A percentile compares a stretch with the other conserved stretches of the same genome.
Conservation (phyloP, 2,329 filamentous ascomycete species). For the Venturia effusa region DNA sequence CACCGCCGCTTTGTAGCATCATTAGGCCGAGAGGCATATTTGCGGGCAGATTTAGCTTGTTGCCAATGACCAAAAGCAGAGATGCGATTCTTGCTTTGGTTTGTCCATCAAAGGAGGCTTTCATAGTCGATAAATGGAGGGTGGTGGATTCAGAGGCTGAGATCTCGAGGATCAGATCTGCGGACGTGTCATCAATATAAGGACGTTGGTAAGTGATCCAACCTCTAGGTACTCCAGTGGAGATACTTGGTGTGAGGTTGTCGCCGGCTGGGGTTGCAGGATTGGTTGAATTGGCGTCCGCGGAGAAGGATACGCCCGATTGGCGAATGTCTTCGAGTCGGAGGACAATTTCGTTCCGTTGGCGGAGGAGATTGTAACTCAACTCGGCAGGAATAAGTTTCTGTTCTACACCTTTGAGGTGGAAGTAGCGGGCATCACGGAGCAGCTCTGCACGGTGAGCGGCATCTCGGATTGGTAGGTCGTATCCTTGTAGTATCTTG, state of each 20-base stretch:
- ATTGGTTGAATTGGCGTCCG: slow-evolving; percentile 30
- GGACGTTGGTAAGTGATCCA: slow-evolving; percentile 76
- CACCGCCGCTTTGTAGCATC: slow-evolving; percentile 45
- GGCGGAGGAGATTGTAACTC: slow-evolving; percentile 59
- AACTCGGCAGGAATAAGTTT: slow-evolving; percentile 68
- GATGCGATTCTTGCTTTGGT: slow-evolving; percentile 59
- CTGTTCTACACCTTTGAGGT: slow-evolving; percentile 86
- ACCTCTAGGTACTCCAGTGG: slow-evolving; percentile 22
- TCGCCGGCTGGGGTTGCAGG: slow-evolving; percentile 7
- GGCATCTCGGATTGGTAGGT: slow-evolving; percentile 63
- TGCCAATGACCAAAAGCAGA: slow-evolving; percentile 69
- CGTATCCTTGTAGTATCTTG: slow-evolving; percentile 73
- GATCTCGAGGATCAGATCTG: slow-evolving; percentile 73
- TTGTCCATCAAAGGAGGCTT: slow-evolving; percentile 63
- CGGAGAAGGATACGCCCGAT: slow-evolving; percentile 60
- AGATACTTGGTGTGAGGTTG: slow-evolving; percentile 13
- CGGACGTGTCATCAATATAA: slow-evolving; percentile 64
- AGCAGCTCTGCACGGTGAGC: slow-evolving; percentile 67
- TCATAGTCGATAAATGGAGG: slow-evolving; percentile 29
- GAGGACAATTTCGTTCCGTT: slow-evolving; percentile 64
- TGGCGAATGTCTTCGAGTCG: slow-evolving; percentile 81
- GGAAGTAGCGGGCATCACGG: slow-evolving; percentile 83
- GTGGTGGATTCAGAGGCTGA: slow-evolving; percentile 30
- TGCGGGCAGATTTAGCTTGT: slow-evolving; percentile 60
- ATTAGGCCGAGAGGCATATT: slow-evolving; percentile 51